Base-by-base conservation (phyloP, 1,284 basidiomycete species). In the Fereydounia khargensis region DNA sequence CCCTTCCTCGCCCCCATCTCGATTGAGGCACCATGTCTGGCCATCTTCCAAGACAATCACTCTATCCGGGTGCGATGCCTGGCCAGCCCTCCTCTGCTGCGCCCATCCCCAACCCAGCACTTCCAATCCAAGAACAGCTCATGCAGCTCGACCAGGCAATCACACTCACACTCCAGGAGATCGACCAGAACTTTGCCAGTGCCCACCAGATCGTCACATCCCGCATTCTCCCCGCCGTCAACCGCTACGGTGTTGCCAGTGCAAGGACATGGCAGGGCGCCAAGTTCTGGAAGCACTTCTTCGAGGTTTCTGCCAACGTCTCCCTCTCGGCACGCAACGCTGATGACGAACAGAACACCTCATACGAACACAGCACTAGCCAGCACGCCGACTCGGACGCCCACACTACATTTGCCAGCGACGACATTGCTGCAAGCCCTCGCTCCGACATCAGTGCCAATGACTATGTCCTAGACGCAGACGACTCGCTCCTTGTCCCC, bases 201-300 rank as follows among this genome's bases (percentile, higher is more conserved):
- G 88, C 91, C 42, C 89, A 95, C 69, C 83, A 90, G 71, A 79
- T 89, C n/a, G 81, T 95, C 70, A 86, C 89, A 5, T 85, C 82
- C 39, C 84, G 82, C 65, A 80, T 96, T 25, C 77, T 96, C 35
- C 91, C 91, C 6, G 85, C 89, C 13, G 84, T 96, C 58, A 92
- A 91, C 75, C 82, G 86, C 35, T 95, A 89, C 77, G 85, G 89
- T 0, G 84, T 89, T 14, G 87, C 84, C 17, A 89, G 88, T 19
- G 86, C 90, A 65, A 87, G 89, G 5, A 89, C 91, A 16, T 81
- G 89, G 65, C 88, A 92, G 60, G 87, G 88, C 21, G 89, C 90
- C 6, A 87, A 86, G 86, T 95, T 95, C 76, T 96, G 91, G 91
- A 85, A 86, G n/a, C 86, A 86, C 1, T 96, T 96, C 80, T 96